phyloP scores from a whole-genome alignment of 441 rosid genomes.

The Kokia cookei region DNA sequence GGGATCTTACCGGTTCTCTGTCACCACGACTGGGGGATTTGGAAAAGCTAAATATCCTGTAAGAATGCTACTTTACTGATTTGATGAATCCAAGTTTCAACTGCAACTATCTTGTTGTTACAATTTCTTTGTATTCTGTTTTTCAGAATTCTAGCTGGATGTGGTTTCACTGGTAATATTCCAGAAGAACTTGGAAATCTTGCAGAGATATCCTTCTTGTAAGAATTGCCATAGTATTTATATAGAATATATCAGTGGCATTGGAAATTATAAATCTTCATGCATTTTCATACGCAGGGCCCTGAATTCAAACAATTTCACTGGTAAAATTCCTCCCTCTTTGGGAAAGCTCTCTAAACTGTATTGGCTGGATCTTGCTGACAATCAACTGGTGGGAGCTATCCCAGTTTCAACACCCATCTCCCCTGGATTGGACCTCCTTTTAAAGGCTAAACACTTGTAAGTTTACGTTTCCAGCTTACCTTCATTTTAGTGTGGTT shows the following conservation, averaged over 20 bases:
- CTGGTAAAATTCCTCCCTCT: constrained; percentile 69
- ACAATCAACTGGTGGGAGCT: constrained; percentile 77
- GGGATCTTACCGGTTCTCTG: constrained; percentile 61
- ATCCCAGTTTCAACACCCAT: constrained; percentile 61
- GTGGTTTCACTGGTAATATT: constrained; percentile 75
- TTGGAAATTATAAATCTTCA: background rate
- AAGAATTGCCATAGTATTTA: constrained; percentile 21
- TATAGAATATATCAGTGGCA: background rate
- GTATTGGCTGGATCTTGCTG: constrained; percentile 93
- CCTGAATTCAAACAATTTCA: constrained; percentile 82
- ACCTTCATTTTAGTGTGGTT: background rate
- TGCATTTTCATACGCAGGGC: constrained; percentile 45
- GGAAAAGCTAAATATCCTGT: constrained; percentile 69
- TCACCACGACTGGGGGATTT: constrained; percentile 77
- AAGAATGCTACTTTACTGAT: constrained; percentile 15
- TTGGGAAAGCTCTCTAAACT: constrained; percentile 79
- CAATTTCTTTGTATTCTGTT: constrained; percentile 5
- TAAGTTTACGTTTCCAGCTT: constrained; percentile 27
- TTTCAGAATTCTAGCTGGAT: constrained; percentile 78
- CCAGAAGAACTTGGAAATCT: constrained; percentile 81
- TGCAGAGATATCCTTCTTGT: constrained; percentile 81
- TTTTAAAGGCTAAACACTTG: constrained; percentile 85
- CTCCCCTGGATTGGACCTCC: constrained; percentile 77
- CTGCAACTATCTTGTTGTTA: background rate
- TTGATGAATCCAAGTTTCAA: background rate